A percentile compares a stretch with the other conserved stretches of the same genome.
Conservation (phyloP, 495 filamentous ascomycete species). For the Rostrohypoxylon terebratum region DNA sequence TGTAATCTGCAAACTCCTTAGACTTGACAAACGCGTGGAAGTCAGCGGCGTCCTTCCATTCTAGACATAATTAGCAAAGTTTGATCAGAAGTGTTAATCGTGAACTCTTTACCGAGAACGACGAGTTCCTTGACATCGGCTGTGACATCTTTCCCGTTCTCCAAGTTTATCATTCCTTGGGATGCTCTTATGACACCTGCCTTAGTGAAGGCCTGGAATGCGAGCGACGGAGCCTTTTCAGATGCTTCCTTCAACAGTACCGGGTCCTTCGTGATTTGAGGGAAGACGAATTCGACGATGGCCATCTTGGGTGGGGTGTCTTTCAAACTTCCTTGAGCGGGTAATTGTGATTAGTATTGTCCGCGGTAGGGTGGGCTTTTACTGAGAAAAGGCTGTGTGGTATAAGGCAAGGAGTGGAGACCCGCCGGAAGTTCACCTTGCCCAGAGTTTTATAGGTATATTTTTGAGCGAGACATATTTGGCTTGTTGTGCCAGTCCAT, state of each 20-base stretch:
- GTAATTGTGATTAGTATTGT: not conserved
- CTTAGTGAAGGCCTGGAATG: constrained; percentile 15
- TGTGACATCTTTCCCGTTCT: constrained; percentile 31
- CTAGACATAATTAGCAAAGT: constrained; percentile 21
- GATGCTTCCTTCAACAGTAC: constrained; percentile 18
- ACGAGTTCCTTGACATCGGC: constrained; percentile 24
- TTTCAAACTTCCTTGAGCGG: not conserved
- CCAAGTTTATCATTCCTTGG: constrained; percentile 11
- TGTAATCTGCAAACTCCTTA: constrained; percentile 9
- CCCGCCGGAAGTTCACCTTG: not conserved
- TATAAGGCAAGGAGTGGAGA: not conserved
- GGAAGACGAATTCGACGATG: constrained; percentile 39
- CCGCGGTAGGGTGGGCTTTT: not conserved
- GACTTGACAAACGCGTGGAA: constrained; percentile 30
- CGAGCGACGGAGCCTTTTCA: not conserved
- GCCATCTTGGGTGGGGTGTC: constrained; percentile 23
- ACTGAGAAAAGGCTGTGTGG: not conserved
- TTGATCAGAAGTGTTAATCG: not conserved
- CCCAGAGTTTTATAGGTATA: not conserved
- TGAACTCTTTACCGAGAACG: constrained; percentile 23
- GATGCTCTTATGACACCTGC: constrained; percentile 17
- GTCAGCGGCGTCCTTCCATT: constrained; percentile 23
- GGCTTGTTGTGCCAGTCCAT: not conserved
- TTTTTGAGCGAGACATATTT: not conserved
- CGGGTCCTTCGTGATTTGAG: constrained; percentile 32